Base-by-base conservation (phyloP, 2,329 filamentous ascomycete species). In the Microcyclospora pomicola region DNA sequence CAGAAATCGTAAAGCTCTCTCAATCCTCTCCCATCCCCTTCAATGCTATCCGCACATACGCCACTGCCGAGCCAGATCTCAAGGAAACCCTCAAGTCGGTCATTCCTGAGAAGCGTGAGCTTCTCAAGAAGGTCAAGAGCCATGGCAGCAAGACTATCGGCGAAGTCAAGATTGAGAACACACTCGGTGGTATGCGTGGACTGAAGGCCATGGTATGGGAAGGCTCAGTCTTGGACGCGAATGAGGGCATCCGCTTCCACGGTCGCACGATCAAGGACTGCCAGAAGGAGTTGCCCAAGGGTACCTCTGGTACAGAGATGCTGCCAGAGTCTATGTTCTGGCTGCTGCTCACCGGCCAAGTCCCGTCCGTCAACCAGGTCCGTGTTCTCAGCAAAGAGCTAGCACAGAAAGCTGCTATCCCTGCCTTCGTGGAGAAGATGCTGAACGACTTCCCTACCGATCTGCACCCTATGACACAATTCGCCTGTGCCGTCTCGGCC, bases 171-270 rank as follows among this genome's bases (percentile, higher is more conserved):
- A 76, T 96, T 33, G 83, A 88, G 64, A 94, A 91, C 65, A 84
- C 84, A 15, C 76, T 96, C 51, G 91, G 91, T 52, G 91, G 91
- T 55, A 96, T 96, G 91, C 73, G 69, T 63, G 88, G 88, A 30
- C 75, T 98, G 50, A 95, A 94, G 67, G 83, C 87, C 50, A 95
- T 98, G 86, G 75, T 98, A 38, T 98, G 91, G 91, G 91, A 98
- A 65, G 91, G 91, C 34, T 95, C 87, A 9, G 88, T 96, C 15
- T 78, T 98, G 35, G 91, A 98, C 58, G 82, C 91, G 50, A 81
- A 98, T 56, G 87, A 96, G 67, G 91, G 91, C 42, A 98, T 98
- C 59, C 83, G 88, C 47, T 98, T 98, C 72, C 91, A 96, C 61
- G 91, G 91, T 59, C 82, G 81, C 55, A 95, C 87, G 47, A 98